These are phyloP conservation scores for Sclerotinia glacialis DNA, from an alignment of 2,329 filamentous ascomycete species.

Conservation along the genomic window DNA sequence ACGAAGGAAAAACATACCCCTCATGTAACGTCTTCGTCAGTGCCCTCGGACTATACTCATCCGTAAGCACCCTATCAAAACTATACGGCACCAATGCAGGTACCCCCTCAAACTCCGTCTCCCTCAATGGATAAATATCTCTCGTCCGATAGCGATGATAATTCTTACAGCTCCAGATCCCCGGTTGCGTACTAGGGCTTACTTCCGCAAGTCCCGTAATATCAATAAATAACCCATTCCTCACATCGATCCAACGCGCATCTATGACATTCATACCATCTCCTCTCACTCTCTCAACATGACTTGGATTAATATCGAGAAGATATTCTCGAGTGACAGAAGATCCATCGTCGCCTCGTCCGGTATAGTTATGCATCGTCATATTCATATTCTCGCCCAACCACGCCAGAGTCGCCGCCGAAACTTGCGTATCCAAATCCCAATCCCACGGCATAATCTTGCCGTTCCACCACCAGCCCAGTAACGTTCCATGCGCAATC, in stretches of 20 bases:
- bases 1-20: slow-evolving; percentile 48
- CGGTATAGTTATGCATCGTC: slow-evolving; percentile 48
- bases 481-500: slow-evolving; percentile 79
- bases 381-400: slow-evolving; percentile 66
- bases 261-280: slow-evolving; percentile 79
- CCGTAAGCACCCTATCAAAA: slow-evolving; percentile 62
- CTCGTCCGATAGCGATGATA: slow-evolving; percentile 65
- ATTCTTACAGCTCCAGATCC: slow-evolving; percentile 78
- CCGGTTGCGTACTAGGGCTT: slow-evolving; percentile 55
- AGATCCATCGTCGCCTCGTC: slow-evolving; percentile 43
- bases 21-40: slow-evolving; percentile 59
- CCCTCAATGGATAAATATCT: slow-evolving; percentile 75
- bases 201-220: slow-evolving; percentile 75
- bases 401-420: slow-evolving; percentile 61
- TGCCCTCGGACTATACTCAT: slow-evolving; percentile 64
- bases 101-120: slow-evolving; percentile 72
- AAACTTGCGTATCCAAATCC: slow-evolving; percentile 80
- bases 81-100: slow-evolving; percentile 66
- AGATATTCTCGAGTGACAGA: slow-evolving; percentile 57
- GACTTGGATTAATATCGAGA: slow-evolving; percentile 74
- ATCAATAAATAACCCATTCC: slow-evolving; percentile 77
- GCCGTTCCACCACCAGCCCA: slow-evolving; percentile 89
- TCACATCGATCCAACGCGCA: slow-evolving; percentile 75
- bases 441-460: slow-evolving; percentile 79
- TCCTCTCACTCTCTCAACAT: slow-evolving; percentile 57